phyloP scores from a whole-genome alignment of 2,329 filamentous ascomycete genomes.

The Trichoderma cornu-damae region DNA sequence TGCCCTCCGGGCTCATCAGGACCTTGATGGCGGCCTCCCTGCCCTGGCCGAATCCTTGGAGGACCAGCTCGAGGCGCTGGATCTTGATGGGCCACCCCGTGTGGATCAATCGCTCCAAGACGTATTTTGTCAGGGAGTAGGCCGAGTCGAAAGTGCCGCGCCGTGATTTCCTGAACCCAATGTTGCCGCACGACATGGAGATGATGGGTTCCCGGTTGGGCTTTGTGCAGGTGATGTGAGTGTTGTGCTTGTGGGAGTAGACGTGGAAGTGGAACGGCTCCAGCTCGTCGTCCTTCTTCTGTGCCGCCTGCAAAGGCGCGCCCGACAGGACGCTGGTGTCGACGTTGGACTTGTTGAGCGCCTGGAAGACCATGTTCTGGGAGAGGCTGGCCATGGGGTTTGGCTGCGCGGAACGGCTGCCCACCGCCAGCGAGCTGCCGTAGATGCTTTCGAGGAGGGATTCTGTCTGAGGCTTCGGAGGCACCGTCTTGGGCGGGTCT shows the following conservation, averaged over 20 bases:
- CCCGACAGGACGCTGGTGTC: conserved; percentile 32
- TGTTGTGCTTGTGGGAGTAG: conserved; percentile 87
- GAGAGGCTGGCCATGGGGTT: conserved; percentile 34
- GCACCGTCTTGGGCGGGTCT: conserved; percentile 23
- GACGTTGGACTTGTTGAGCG: conserved; percentile 32
- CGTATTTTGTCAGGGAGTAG: conserved; percentile 81
- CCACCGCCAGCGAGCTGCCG: conserved; percentile 25
- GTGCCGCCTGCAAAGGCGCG: conserved; percentile 20
- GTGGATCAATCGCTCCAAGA: conserved; percentile 80
- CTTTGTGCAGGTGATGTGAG: conserved; percentile 82
- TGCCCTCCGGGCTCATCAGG: conserved; percentile 79
- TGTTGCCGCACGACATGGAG: conserved; percentile 74
- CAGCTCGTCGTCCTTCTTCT: conserved; percentile 34
- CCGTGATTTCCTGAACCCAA: conserved; percentile 82
- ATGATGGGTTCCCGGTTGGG: conserved; percentile 76
- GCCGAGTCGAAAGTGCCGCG: conserved; percentile 84
- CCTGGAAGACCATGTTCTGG: conserved; percentile 38
- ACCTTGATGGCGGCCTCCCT: conserved; percentile 88
- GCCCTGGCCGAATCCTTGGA: conserved; percentile 80
- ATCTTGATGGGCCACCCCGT: conserved; percentile 73
- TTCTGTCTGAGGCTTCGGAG: conserved; percentile 27
- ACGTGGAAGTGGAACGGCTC: conserved; percentile 84
- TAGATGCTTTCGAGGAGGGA: conserved; percentile 34
- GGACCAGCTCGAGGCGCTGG: conserved; percentile 67
- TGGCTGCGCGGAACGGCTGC: conserved; percentile 22